phyloP scores from a whole-genome alignment of 2,329 filamentous ascomycete species.

The Peltaster fructicola region DNA sequence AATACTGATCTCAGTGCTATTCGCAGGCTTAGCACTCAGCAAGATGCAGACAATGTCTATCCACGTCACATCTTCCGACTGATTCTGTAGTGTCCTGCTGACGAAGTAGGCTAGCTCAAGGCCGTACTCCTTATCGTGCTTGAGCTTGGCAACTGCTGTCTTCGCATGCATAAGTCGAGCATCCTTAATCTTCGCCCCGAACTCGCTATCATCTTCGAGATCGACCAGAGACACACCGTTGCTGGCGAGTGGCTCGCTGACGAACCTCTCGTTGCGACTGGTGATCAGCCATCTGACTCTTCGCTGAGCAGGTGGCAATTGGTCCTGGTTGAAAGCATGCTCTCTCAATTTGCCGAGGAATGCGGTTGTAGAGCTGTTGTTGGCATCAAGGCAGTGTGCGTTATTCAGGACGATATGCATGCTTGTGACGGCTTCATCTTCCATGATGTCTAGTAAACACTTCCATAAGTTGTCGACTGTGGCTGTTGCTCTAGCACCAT shows the following conservation, averaged over 20 bases:
- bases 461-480: conserved; percentile 4
- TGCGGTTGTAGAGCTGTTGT: not conserved
- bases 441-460: conserved; percentile 4
- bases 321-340: no score
- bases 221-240: conserved; percentile 1
- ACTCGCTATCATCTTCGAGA: conserved; percentile 2
- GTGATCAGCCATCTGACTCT: conserved; percentile 3
- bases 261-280: conserved; percentile 1
- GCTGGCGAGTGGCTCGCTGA: not conserved
- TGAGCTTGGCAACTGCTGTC: conserved; percentile 1
- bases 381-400: conserved; percentile 1
- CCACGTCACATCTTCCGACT: conserved; percentile 2
- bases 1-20: conserved; percentile 1
- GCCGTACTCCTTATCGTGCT: conserved; percentile 3
- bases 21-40: conserved; percentile 1
- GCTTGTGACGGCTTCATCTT: conserved; percentile 1
- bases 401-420: conserved; percentile 2
- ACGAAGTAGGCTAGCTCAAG: conserved; percentile 4
- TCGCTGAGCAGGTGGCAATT: no score
- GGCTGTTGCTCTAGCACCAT: conserved; percentile 1
- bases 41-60: conserved; percentile 3
- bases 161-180: conserved; percentile 4
- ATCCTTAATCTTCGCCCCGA: conserved; percentile 2
- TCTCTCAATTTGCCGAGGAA: not conserved
- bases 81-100: conserved; percentile 2